phyloP scores from a whole-genome alignment of 169 alveolate genomes.

The Plasmodium cynomolgi region DNA sequence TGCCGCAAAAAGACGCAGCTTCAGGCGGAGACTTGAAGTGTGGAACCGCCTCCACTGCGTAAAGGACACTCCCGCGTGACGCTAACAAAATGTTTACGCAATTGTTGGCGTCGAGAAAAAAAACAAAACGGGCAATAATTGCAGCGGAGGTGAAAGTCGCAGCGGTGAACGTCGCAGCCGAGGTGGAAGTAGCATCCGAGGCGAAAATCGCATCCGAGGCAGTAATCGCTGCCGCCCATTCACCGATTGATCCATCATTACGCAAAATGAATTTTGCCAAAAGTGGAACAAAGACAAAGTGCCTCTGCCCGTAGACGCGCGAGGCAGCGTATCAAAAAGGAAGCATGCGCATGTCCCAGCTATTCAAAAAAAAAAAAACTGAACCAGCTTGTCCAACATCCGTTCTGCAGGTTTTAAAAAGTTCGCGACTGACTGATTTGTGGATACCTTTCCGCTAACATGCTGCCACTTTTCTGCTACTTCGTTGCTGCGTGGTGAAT shows the following conservation, averaged over 20 bases:
- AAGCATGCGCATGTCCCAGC: background rate
- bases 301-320: background rate
- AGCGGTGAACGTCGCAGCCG: too few species aligned
- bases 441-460: background rate
- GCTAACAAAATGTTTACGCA: background rate
- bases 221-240: background rate
- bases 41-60: background rate
- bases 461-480: background rate
- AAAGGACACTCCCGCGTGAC: background rate
- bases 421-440: background rate
- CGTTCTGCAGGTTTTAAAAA: background rate
- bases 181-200: too few species aligned
- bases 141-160: too few species aligned
- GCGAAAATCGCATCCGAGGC: background rate
- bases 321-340: background rate
- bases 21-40: background rate
- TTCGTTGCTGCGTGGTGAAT: background rate
- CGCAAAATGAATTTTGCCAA: background rate
- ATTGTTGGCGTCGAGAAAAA: background rate
- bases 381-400: background rate
- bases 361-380: background rate
- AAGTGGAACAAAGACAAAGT: background rate
- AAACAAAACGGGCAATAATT: background rate
- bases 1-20: background rate
- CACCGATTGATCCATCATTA: background rate